Evolutionary conservation across 1,284 basidiomycete species (phyloP).

Genomic region (Schizopora paradoxa): DNA sequence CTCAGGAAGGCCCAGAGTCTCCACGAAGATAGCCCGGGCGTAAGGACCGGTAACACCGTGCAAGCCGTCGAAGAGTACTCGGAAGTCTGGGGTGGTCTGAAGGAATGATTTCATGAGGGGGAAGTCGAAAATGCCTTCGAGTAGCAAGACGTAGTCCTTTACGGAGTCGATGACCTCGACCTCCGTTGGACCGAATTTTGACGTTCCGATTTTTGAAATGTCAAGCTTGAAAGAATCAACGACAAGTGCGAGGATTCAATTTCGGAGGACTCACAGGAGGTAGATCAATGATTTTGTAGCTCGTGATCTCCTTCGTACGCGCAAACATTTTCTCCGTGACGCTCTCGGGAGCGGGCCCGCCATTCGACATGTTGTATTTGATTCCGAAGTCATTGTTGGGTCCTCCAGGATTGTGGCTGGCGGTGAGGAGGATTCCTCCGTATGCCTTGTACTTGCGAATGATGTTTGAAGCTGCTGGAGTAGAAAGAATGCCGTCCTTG

Average conservation of each 20-base stretch:
- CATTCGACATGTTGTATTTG: slow-evolving; percentile 98
- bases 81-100: slow-evolving; percentile 61
- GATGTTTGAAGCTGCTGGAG: slow-evolving; percentile 93
- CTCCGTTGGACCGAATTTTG: slow-evolving; percentile 76
- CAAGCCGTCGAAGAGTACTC: slow-evolving; percentile 93
- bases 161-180: slow-evolving; percentile 96
- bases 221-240: slow-evolving; percentile 59
- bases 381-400: slow-evolving; percentile 98
- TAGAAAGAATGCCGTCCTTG: slow-evolving; percentile 89
- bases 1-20: slow-evolving; percentile 76
- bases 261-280: slow-evolving; percentile 50
- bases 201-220: slow-evolving; percentile 78
- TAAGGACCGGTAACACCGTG: slow-evolving; percentile 98
- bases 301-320: slow-evolving; percentile 80
- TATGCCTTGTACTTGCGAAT: slow-evolving; percentile 95
- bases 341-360: slow-evolving; percentile 92
- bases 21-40: slow-evolving; percentile 84
- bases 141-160: slow-evolving; percentile 79
- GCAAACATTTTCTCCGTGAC: slow-evolving; percentile 94
- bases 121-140: slow-evolving; percentile 94
- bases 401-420: slow-evolving; percentile 96
- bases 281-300: slow-evolving; percentile 83
- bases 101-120: slow-evolving; percentile 89
- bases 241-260: slow-evolving; percentile 3
- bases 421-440: slow-evolving; percentile 97